Evolutionary conservation across 306 rosid species (phyloP), one percentile per base, ranked within the genome.

Genomic region (Spatholobus suberectus): DNA sequence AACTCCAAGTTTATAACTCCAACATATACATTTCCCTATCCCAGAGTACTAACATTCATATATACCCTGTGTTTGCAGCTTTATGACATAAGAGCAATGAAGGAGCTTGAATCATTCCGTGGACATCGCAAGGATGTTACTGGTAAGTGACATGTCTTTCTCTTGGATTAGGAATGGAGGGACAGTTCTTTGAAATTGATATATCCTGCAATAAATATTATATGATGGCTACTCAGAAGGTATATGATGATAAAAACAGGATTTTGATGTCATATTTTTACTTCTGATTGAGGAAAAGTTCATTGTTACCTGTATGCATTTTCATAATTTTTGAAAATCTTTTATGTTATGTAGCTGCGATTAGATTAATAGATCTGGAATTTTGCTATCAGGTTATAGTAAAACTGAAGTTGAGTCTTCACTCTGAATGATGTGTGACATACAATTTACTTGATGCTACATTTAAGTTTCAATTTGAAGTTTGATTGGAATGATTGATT

Each of bases 81-180:
- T 75, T 94, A 96, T 84, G 98, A 96, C 90, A 94, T 96, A 62
- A 91, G 99, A 73, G 93, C 98, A 76, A 96, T 96, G 99, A 96
- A 96, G 89, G 99, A 96, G 85, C 99, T 96, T 85, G 96, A 92
- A 85, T 96, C 99, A 46, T 96, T 94, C 78, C 99, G 99, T 46
- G 99, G 99, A 62, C 97, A 96, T 88, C 87, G 94, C 71, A 96
- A 96, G 87, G 99, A 96, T 81, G 99, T 96, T 83, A 96, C 97
- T 44, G 79, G 99, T 96, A 82, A 83, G 89, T 90, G 83, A 81
- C 35, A 18, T 81, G 58, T 44, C 52, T 80, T 75, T 49, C 58
- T 54, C 55, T 21, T 11, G 77, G 79, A 81, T 57, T 76, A 51
- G 35, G 66, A 76, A 62, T 61, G 41, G 21, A 38, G 29, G 37